Base-by-base conservation (phyloP, 345 rosid species). In the Nephelium lappaceum region DNA sequence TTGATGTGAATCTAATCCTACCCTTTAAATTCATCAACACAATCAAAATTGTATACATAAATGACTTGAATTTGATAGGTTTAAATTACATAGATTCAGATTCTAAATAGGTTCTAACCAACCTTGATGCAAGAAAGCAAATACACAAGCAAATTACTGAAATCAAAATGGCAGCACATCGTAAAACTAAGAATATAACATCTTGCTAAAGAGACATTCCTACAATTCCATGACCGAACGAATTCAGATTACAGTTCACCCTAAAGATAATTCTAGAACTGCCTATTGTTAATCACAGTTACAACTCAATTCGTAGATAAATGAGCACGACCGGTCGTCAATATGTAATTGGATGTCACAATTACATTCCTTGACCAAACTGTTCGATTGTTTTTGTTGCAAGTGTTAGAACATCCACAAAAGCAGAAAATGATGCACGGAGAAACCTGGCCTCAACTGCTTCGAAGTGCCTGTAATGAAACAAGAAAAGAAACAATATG, bases 361-460 rank as follows among this genome's bases (percentile, higher is more conserved):
- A 77, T 74, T 68, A 72, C 81, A 73, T 68, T 66, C 80, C 86
- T 49, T 80, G 83, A 19, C 93, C 92, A 58, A 96, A 90, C 78
- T 93, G 95, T 87, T 92, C 94, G 18, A 96, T 86, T 11, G 98
- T 92, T 86, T 79, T 91, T 9, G 99, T 81, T 66, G 98, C 93
- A 2, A 94, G 90, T 0, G 89, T 85, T 58, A 96, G 97, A 39
- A 86, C 92, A 47, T 96, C 98, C 1, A 89, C 84, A 63, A 94
- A 94, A 21, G 98, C 88, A 63, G 98, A 94, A 82, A 88, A 93
- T 0, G 98, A 94, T 60, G 99, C 98, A n/a, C 97, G 91, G 45
- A 96, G 97, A 78, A 94, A 92, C 79, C 98, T 89, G 2, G 99
- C 98, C 84, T 96, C 98, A 3, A 89, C 81, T 41, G 98, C 98